A percentile compares a stretch with the other conserved stretches of the same genome.
These are phyloP conservation scores for Backusella westeae DNA, from an alignment of 192 early-diverging fungal species.

Conservation along the genomic window DNA sequence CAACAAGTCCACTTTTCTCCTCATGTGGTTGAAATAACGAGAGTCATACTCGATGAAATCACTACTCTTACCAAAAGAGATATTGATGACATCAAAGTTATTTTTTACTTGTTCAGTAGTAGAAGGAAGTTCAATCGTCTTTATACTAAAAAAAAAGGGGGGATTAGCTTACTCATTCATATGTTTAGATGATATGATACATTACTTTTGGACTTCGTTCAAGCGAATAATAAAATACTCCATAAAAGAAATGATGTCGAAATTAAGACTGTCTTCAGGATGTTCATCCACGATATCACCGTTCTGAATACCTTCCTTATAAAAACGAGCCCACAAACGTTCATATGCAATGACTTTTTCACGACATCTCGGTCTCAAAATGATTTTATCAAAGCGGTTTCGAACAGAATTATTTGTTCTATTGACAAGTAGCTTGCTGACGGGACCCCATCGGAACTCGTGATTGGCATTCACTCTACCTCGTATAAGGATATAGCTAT, in stretches of 20 bases:
- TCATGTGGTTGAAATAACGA: neutral
- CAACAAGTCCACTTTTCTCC: neutral
- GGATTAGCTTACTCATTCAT: neutral
- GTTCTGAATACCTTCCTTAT: neutral
- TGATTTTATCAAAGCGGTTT: neutral
- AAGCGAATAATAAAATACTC: neutral
- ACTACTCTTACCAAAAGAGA: neutral
- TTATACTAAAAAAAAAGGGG: neutral
- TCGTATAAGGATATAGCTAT: neutral
- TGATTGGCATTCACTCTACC: neutral
- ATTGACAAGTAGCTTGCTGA: neutral
- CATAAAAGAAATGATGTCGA: neutral
- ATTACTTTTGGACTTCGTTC: neutral
- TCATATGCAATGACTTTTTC: neutral
- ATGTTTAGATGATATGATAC: neutral
- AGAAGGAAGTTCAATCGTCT: neutral
- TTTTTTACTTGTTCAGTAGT: neutral
- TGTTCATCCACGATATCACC: neutral
- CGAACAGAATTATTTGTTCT: neutral
- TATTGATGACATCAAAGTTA: neutral
- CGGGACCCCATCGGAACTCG: neutral
- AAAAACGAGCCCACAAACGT: neutral
- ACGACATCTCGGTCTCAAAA: neutral
- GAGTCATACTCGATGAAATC: neutral
- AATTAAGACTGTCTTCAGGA: neutral